Conservation (phyloP, 768 basidiomycete genomes). For the Brasilioporus rufonigricans region DNA sequence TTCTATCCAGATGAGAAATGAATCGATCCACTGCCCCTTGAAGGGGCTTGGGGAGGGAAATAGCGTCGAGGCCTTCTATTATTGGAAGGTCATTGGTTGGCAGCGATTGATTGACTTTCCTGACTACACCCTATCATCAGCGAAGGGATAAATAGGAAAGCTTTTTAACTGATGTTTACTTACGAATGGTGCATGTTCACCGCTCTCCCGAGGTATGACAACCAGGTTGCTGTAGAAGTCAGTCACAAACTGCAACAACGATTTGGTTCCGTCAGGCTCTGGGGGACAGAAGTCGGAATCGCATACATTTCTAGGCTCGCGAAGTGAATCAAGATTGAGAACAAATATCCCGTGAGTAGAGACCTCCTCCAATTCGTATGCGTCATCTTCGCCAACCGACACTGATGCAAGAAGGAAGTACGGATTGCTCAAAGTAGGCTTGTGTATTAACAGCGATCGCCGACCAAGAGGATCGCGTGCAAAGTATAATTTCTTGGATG, state of each 20-base stretch:
- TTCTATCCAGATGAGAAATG: slow-evolving; percentile 55
- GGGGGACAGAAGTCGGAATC: neutral
- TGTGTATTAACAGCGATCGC: slow-evolving; percentile 76
- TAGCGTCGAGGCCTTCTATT: slow-evolving; percentile 21
- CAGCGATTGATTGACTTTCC: slow-evolving; percentile 45
- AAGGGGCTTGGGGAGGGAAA: slow-evolving; percentile 31
- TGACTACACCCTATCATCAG: slow-evolving; percentile 40
- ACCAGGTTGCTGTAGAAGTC: slow-evolving; percentile 20
- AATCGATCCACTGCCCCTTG: slow-evolving; percentile 46
- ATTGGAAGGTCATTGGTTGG: slow-evolving; percentile 43
- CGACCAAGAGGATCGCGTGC: slow-evolving; percentile 83
- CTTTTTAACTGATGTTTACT: slow-evolving; percentile 2
- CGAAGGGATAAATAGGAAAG: neutral
- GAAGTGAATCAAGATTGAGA: slow-evolving; percentile 42
- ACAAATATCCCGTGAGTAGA: slow-evolving; percentile 55
- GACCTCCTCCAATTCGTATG: slow-evolving; percentile 60
- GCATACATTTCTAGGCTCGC: slow-evolving; percentile 26
- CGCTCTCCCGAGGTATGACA: slow-evolving; percentile 21
- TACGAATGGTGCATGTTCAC: slow-evolving; percentile 22
- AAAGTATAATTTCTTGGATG: slow-evolving; percentile 56
- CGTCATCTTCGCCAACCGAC: slow-evolving; percentile 46
- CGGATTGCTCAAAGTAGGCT: slow-evolving; percentile 46
- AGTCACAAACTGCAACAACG: slow-evolving; percentile 17
- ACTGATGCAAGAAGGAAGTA: slow-evolving; percentile 66
- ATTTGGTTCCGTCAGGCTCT: neutral